These are phyloP conservation scores for Pilobolus umbonatus DNA, from an alignment of 192 early-diverging fungal genomes.

Conservation along the genomic window DNA sequence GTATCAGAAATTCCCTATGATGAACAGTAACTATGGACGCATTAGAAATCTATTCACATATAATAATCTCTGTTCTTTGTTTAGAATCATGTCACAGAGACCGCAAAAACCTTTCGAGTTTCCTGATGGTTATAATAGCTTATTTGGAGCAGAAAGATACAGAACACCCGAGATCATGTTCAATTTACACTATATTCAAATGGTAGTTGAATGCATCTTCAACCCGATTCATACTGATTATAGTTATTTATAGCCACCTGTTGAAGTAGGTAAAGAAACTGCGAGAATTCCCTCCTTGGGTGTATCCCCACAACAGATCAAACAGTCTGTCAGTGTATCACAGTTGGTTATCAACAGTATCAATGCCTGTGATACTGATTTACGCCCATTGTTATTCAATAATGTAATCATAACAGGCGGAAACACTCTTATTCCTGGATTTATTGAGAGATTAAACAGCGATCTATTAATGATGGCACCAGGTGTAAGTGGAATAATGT, in stretches of 20 bases:
- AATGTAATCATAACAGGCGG: slow-evolving; percentile 92
- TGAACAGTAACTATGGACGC: slow-evolving; percentile 48
- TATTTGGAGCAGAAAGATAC: slow-evolving; percentile 76
- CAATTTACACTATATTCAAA: slow-evolving; percentile 62
- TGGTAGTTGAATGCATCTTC: slow-evolving; percentile 10
- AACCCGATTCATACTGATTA: neutral
- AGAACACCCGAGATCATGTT: slow-evolving; percentile 86
- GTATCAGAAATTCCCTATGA: slow-evolving; percentile 66
- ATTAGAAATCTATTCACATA: neutral
- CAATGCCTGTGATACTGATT: slow-evolving; percentile 78
- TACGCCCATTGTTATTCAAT: slow-evolving; percentile 72
- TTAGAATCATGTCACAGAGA: slow-evolving; percentile 48
- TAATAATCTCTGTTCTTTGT: neutral
- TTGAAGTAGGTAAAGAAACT: slow-evolving; percentile 2
- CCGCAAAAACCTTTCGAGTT: slow-evolving; percentile 91
- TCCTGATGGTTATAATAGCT: slow-evolving; percentile 90
- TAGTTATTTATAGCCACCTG: neutral
- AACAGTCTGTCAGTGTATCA: slow-evolving; percentile 53
- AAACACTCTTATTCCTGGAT: slow-evolving; percentile 79
- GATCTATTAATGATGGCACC: slow-evolving; percentile 61
- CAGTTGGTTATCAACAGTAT: slow-evolving; percentile 72
- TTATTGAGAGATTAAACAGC: slow-evolving; percentile 74
- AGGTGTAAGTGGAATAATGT: slow-evolving; percentile 50
- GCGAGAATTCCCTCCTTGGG: slow-evolving; percentile 16
- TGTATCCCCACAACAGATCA: slow-evolving; percentile 18